phyloP scores from a whole-genome alignment of 768 basidiomycete genomes.

The Suillus subluteus region DNA sequence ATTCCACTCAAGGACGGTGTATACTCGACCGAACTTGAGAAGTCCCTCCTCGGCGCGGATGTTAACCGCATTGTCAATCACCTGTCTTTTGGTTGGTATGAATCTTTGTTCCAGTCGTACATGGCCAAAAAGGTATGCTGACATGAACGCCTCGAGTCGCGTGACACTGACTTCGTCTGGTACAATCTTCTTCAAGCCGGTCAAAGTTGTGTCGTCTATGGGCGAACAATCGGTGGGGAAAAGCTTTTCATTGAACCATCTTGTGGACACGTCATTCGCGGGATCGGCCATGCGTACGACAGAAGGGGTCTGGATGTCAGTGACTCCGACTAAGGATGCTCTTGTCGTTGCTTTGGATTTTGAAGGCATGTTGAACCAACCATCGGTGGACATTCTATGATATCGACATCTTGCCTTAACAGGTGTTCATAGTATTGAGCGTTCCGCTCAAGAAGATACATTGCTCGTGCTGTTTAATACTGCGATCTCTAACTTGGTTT shows the following conservation, averaged over 20 bases:
- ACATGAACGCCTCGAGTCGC: not conserved
- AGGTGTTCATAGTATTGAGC: conserved; percentile 67
- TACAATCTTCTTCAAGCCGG: conserved; percentile 42
- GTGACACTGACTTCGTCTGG: not conserved
- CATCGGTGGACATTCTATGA: conserved; percentile 10
- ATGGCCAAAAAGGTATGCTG: conserved; percentile 53
- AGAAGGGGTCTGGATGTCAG: conserved; percentile 71
- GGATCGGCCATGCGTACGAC: conserved; percentile 71
- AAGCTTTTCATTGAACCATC: conserved; percentile 60
- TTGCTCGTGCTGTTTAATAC: conserved; percentile 67
- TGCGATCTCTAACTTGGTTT: conserved; percentile 64
- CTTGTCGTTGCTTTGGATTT: conserved; percentile 66
- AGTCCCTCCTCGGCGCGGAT: conserved; percentile 58
- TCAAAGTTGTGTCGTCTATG: conserved; percentile 70
- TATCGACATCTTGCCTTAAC: not conserved
- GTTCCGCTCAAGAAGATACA: conserved; percentile 66
- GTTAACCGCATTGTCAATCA: conserved; percentile 58
- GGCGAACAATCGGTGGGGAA: conserved; percentile 72
- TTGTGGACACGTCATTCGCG: conserved; percentile 66
- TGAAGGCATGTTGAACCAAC: conserved; percentile 45
- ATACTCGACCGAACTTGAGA: conserved; percentile 51
- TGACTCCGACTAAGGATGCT: conserved; percentile 57
- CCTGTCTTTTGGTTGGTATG: conserved; percentile 67
- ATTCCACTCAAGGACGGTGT: conserved; percentile 64
- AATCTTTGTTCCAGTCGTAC: conserved; percentile 64